Evolutionary conservation across 768 basidiomycete genomes (phyloP).

Genomic region (Boletales sp.): DNA sequence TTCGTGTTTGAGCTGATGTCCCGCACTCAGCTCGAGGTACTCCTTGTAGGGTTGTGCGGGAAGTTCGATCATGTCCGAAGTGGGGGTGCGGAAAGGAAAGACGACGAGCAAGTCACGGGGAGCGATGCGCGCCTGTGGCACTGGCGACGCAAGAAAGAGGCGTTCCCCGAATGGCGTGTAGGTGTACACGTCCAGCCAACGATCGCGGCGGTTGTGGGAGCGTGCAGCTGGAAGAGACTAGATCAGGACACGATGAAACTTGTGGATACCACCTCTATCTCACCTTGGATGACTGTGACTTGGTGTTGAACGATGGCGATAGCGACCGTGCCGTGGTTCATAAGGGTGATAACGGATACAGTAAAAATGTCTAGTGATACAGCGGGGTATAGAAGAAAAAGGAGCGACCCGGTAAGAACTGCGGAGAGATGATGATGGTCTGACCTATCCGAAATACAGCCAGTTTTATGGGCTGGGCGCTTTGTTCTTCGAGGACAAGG

Average conservation of each 20-base stretch:
- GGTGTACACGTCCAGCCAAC: slow-evolving; percentile 62
- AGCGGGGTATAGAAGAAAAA: slow-evolving; percentile 4
- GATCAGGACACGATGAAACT: slow-evolving; percentile 3
- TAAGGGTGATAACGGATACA: slow-evolving; percentile 19
- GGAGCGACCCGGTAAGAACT: neutral
- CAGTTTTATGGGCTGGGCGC: slow-evolving; percentile 19
- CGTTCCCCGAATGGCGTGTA: slow-evolving; percentile 63
- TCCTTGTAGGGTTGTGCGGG: slow-evolving; percentile 56
- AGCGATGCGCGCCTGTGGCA: slow-evolving; percentile 61
- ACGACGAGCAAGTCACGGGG: slow-evolving; percentile 56
- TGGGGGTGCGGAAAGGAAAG: slow-evolving; percentile 36
- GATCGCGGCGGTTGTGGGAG: slow-evolving; percentile 51
- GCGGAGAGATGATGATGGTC: neutral
- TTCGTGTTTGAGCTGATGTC: slow-evolving; percentile 54
- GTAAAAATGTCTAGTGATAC: slow-evolving; percentile 16
- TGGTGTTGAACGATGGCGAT: slow-evolving; percentile 67
- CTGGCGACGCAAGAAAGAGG: slow-evolving; percentile 58
- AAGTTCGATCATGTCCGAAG: slow-evolving; percentile 61
- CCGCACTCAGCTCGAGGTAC: slow-evolving; percentile 51
- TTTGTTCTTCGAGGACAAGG: slow-evolving; percentile 15
- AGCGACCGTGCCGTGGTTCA: slow-evolving; percentile 59
- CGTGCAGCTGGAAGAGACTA: slow-evolving; percentile 44
- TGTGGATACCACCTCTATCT: neutral
- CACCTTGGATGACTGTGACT: slow-evolving; percentile 68
- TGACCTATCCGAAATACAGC: neutral